These are phyloP conservation scores for Davidsoniella neocaledoniae DNA, from an alignment of 2,329 filamentous ascomycete genomes.

Conservation along the genomic window DNA sequence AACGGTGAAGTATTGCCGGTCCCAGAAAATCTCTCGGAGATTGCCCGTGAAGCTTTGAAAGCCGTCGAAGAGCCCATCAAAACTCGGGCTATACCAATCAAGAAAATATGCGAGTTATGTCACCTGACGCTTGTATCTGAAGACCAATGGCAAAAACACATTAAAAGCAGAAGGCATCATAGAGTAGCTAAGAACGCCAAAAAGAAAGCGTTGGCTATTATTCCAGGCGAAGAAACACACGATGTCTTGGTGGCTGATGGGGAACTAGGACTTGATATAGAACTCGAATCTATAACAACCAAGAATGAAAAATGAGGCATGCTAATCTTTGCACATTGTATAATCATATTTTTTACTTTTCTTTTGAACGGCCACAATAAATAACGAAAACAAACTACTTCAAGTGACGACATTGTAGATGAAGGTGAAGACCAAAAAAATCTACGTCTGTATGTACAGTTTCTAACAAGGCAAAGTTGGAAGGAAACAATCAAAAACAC, in stretches of 20 bases:
- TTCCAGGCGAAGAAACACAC: conserved; percentile 9
- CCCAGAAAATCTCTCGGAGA: conserved; percentile 31
- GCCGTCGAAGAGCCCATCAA: conserved; percentile 20
- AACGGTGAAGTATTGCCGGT: conserved; percentile 33
- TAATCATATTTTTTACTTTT: no score
- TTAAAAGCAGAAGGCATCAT: conserved; percentile 23
- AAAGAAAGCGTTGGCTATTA: conserved; percentile 22
- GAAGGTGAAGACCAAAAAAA: not conserved
- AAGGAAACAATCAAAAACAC: not conserved
- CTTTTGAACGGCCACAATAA: no score
- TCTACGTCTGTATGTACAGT: not conserved
- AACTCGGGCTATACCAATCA: conserved; percentile 37
- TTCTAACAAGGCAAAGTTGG: not conserved
- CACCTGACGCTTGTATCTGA: conserved; percentile 43
- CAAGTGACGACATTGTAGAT: not conserved
- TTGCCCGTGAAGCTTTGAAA: conserved; percentile 35
- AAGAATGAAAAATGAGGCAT: no score
- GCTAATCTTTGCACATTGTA: no score
- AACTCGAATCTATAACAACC: not conserved
- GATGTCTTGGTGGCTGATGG: conserved; percentile 1
- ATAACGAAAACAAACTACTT: no score
- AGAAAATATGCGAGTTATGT: conserved; percentile 58
- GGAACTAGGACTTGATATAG: not conserved
- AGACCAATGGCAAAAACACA: conserved; percentile 26
- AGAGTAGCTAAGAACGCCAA: conserved; percentile 20